Conservation (phyloP, 2,329 filamentous ascomycete genomes). For the Penicillium corylophilum region DNA sequence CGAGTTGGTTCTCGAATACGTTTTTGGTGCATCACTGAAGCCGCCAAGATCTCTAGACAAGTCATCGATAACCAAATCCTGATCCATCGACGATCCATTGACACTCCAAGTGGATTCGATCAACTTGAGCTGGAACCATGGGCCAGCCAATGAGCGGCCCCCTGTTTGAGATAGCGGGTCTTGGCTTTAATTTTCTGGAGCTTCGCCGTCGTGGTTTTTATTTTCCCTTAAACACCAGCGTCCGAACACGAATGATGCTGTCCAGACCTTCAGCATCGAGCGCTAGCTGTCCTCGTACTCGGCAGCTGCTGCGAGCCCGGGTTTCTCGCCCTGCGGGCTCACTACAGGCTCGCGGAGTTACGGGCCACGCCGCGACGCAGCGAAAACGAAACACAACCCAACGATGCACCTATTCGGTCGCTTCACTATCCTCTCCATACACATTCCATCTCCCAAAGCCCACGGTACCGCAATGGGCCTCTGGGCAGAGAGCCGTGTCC, state of each 20-base stretch:
- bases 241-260: constrained; percentile 30
- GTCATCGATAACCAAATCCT: neutral
- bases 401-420: constrained; percentile 2
- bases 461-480: constrained; percentile 5
- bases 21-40: neutral
- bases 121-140: neutral
- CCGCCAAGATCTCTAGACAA: neutral
- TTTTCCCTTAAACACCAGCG: constrained; percentile 14
- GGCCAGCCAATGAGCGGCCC: constrained; percentile 28
- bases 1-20: neutral
- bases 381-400: constrained; percentile 14
- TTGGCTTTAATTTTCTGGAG: constrained; percentile 32
- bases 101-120: neutral
- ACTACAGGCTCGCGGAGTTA: constrained; percentile 28
- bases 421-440: neutral
- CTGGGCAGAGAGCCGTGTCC: constrained; percentile 24
- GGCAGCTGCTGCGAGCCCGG: constrained; percentile 25
- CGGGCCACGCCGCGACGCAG: constrained; percentile 18
- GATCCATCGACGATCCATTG: neutral
- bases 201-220: constrained; percentile 20
- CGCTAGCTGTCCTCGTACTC: constrained; percentile 28
- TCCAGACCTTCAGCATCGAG: constrained; percentile 32
- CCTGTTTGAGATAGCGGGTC: constrained; percentile 26
- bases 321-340: constrained; percentile 20
- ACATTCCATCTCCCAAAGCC: neutral